Conservation (phyloP, 345 rosid genomes). For the Nephelium lappaceum region DNA sequence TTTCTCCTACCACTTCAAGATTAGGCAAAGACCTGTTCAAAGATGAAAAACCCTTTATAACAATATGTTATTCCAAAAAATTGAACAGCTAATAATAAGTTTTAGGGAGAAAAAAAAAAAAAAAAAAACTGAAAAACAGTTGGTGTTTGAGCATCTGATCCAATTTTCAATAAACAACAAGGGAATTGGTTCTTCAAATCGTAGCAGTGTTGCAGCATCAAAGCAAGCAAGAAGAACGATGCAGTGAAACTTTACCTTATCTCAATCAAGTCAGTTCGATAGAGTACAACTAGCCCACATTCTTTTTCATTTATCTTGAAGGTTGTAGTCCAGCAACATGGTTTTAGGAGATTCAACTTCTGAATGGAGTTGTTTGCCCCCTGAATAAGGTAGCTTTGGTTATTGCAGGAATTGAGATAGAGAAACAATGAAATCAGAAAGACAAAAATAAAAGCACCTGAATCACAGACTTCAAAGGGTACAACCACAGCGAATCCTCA, state of each 20-base stretch:
- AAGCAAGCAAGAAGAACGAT: constrained; percentile 9
- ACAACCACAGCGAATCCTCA: constrained; percentile 61
- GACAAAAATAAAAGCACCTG: constrained; percentile 51
- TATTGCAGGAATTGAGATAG: constrained; percentile 28
- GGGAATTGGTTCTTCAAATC: not conserved
- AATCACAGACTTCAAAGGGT: constrained; percentile 53
- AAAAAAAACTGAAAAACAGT: not conserved
- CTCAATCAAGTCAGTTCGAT: constrained; percentile 73
- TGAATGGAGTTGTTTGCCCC: constrained; percentile 45
- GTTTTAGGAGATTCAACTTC: constrained; percentile 55
- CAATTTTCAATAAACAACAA: not conserved
- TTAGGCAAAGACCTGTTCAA: constrained; percentile 74
- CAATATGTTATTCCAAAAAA: constrained; percentile 7
- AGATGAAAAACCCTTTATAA: constrained; percentile 16
- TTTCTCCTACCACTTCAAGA: constrained; percentile 68
- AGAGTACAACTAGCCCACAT: constrained; percentile 61
- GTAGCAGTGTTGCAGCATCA: not conserved
- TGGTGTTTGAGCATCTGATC: not conserved
- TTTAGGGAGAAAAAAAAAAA: not conserved
- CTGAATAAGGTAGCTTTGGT: constrained; percentile 46
- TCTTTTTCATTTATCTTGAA: constrained; percentile 53
- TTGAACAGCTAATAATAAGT: not conserved
- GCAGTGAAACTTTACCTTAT: constrained; percentile 50
- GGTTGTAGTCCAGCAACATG: constrained; percentile 78
- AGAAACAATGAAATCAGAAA: constrained; percentile 11